phyloP scores from a whole-genome alignment of 2,329 filamentous ascomycete species.

The Aspergillus tamarii region DNA sequence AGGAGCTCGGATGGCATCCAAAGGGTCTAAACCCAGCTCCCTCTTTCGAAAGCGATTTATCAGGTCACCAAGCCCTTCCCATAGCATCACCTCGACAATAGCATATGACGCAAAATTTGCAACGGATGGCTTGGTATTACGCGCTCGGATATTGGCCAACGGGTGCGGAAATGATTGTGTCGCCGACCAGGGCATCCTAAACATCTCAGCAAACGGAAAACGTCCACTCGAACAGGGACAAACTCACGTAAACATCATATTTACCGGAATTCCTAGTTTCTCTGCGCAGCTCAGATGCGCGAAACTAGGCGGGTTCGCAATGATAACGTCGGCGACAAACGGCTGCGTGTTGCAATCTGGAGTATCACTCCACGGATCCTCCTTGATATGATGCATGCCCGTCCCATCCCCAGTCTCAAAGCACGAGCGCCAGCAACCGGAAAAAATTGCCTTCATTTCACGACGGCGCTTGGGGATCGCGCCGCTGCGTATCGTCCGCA shows the following conservation, averaged over 20 bases:
- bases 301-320: slow-evolving; percentile 79
- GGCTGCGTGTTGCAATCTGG: slow-evolving; percentile 55
- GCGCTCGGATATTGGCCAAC: slow-evolving; percentile 76
- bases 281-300: slow-evolving; percentile 81
- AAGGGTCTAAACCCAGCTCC: slow-evolving; percentile 72
- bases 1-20: slow-evolving; percentile 82
- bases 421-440: slow-evolving; percentile 85
- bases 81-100: slow-evolving; percentile 87
- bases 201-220: slow-evolving; percentile 2
- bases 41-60: slow-evolving; percentile 85
- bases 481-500: slow-evolving; percentile 74
- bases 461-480: slow-evolving; percentile 75
- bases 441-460: slow-evolving; percentile 77
- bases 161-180: slow-evolving; percentile 86
- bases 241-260: slow-evolving; percentile 84
- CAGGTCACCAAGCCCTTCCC: slow-evolving; percentile 88
- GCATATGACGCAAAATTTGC: slow-evolving; percentile 84
- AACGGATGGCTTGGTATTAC: slow-evolving; percentile 74
- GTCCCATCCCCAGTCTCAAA: slow-evolving; percentile 74
- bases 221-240: neutral
- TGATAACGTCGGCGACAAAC: slow-evolving; percentile 87
- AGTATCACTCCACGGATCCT: slow-evolving; percentile 42
- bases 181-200: slow-evolving; percentile 83
- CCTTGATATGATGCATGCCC: slow-evolving; percentile 56
- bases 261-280: slow-evolving; percentile 73